phyloP scores from a whole-genome alignment of 352 stramenopile genomes.

The Peronosclerospora sorghi region DNA sequence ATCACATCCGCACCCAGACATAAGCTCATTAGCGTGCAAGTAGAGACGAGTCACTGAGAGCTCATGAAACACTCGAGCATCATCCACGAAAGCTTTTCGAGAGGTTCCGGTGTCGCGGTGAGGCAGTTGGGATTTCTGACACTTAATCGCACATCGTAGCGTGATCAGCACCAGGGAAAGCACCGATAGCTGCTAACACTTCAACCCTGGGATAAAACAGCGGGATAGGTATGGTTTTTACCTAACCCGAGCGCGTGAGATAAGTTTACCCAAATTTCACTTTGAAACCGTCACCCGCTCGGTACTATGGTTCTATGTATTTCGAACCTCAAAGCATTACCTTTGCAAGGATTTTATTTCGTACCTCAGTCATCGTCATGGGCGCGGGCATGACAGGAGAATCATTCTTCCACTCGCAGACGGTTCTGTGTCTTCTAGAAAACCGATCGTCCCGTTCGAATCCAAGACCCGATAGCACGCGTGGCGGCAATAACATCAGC shows the following conservation, averaged over 20 bases:
- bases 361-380: conserved; percentile 73
- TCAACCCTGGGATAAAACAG: conserved; percentile 65
- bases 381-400: conserved; percentile 52
- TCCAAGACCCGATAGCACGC: conserved; percentile 11
- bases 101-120: conserved; percentile 30
- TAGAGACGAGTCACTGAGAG: conserved; percentile 17
- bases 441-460: conserved; percentile 41
- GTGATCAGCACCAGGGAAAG: conserved; percentile 51
- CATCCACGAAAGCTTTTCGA: conserved; percentile 31
- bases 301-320: background rate
- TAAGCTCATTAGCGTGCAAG: conserved; percentile 16
- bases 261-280: background rate
- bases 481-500: conserved; percentile 21
- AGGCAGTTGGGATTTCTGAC: conserved; percentile 58
- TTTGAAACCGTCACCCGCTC: background rate
- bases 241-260: conserved; percentile 14
- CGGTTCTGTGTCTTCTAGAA: conserved; percentile 49
- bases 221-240: conserved; percentile 59
- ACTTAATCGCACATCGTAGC: conserved; percentile 31
- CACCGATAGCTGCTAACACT: conserved; percentile 33
- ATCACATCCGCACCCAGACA: conserved; percentile 34
- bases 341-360: conserved; percentile 68
- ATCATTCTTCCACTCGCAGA: conserved; percentile 68
- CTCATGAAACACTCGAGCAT: conserved; percentile 16
- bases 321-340: too few relatives aligned